A percentile compares a stretch with the other conserved stretches of the same genome.
Conservation (phyloP, 495 filamentous ascomycete species). For the Podospora pseudoanserina region DNA sequence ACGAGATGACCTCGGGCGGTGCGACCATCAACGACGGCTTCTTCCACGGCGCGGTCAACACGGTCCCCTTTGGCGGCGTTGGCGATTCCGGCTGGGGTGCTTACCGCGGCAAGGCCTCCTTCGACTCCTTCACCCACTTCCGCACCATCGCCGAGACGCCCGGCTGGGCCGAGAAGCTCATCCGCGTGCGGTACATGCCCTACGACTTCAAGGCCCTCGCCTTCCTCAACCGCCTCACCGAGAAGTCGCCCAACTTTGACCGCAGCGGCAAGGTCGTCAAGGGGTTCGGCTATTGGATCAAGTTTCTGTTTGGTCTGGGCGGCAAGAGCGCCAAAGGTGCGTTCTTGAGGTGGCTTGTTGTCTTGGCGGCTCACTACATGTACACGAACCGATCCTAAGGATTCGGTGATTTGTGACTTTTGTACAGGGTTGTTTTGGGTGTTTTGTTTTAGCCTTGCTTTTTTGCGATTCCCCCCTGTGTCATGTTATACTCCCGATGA, state of each 20-base stretch:
- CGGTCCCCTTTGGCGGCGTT: conserved; percentile 84
- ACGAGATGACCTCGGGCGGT: conserved; percentile 68
- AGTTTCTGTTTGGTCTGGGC: conserved; percentile 45
- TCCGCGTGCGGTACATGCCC: conserved; percentile 79
- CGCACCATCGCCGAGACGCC: conserved; percentile 74
- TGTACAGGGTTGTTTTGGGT: neutral
- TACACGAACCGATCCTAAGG: conserved; percentile 5
- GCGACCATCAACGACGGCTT: conserved; percentile 78
- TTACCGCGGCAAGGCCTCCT: conserved; percentile 79
- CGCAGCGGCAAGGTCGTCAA: conserved; percentile 61
- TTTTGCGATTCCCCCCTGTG: neutral
- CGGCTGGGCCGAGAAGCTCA: conserved; percentile 70
- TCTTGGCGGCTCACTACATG: conserved; percentile 30
- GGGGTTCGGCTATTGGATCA: conserved; percentile 46
- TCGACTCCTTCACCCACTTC: conserved; percentile 81
- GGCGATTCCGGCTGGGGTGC: conserved; percentile 78
- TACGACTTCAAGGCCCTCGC: conserved; percentile 53
- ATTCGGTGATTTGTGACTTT: neutral
- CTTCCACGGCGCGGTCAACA: conserved; percentile 72
- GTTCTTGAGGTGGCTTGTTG: conserved; percentile 46
- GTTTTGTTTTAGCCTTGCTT: neutral
- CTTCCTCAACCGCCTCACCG: conserved; percentile 54
- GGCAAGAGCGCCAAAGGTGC: conserved; percentile 44
- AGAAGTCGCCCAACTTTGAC: conserved; percentile 74
- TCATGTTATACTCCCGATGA: neutral